phyloP scores from a whole-genome alignment of 139 green algal genomes.

The Pleodorina starrii region DNA sequence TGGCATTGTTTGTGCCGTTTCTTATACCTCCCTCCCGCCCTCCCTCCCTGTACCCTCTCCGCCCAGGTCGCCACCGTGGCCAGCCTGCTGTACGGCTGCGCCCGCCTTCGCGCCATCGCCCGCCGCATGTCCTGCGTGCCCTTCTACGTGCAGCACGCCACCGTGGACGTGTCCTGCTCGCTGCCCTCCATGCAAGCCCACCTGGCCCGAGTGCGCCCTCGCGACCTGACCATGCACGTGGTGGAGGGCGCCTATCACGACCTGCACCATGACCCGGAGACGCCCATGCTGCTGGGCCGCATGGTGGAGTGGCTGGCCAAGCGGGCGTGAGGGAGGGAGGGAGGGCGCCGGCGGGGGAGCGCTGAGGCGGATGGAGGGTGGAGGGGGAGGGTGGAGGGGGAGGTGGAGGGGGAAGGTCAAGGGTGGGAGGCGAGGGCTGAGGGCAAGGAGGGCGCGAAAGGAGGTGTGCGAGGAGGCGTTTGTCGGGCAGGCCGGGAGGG shows the following conservation, averaged over 20 bases:
- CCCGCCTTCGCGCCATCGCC: neutral
- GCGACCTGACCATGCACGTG: slow-evolving; percentile 16
- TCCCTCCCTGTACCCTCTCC: neutral
- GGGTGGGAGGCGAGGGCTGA: too few species aligned
- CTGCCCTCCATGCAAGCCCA: neutral
- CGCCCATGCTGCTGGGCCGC: slow-evolving; percentile 1
- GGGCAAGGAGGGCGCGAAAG: too few species aligned
- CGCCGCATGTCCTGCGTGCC: neutral
- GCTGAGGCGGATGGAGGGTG: too few species aligned
- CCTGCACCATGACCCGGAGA: slow-evolving; percentile 49
- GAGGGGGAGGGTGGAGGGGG: too few species aligned
- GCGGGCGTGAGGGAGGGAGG: neutral
- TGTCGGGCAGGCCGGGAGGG: too few species aligned
- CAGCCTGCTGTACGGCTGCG: slow-evolving; percentile 23
- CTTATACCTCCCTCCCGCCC: neutral
- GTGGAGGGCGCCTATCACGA: slow-evolving; percentile 39
- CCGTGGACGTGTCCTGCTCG: slow-evolving; percentile 9
- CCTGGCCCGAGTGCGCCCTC: neutral
- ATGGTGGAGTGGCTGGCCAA: slow-evolving; percentile 20
- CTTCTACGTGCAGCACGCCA: slow-evolving; percentile 17
- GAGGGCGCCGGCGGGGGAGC: too few species aligned
- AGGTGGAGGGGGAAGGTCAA: too few species aligned
- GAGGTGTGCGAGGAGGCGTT: too few species aligned
- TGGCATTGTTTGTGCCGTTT: too few species aligned
- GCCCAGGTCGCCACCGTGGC: slow-evolving; percentile 15